A percentile compares a stretch with the other conserved stretches of the same genome.
Conservation (phyloP, 2,329 filamentous ascomycete species). For the Phialophora verrucosa region DNA sequence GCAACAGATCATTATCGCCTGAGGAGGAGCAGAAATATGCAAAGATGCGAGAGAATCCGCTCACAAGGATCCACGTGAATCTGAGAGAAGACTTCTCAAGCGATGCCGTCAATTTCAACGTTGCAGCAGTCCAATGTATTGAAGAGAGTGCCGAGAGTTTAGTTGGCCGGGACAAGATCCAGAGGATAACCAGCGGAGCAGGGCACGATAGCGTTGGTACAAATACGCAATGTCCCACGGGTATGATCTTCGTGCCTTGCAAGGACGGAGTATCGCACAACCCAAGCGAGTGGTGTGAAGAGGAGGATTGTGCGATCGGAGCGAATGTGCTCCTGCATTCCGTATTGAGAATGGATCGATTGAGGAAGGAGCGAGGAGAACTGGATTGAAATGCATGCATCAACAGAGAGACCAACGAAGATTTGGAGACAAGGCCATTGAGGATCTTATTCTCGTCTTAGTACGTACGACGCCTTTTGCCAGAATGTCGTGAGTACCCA, state of each 20-base stretch:
- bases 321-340: constrained; percentile 38
- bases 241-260: constrained; percentile 71
- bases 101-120: constrained; percentile 68
- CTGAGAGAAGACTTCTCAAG: constrained; percentile 42
- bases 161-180: constrained; percentile 52
- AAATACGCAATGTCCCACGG: constrained; percentile 64
- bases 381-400: constrained; percentile 19
- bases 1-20: not conserved
- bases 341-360: constrained; percentile 52
- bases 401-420: not conserved
- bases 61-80: constrained; percentile 23
- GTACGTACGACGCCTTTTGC: not conserved
- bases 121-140: constrained; percentile 70
- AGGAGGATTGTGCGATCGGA: constrained; percentile 58
- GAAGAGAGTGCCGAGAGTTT: constrained; percentile 62
- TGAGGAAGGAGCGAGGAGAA: constrained; percentile 31
- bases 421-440: not conserved
- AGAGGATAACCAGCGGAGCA: constrained; percentile 66
- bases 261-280: constrained; percentile 68
- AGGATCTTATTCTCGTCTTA: not conserved
- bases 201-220: constrained; percentile 70
- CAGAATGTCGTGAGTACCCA: not conserved
- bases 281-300: constrained; percentile 66
- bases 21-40: not conserved
- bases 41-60: constrained; percentile 6